Evolutionary conservation across 306 rosid species (phyloP).

Genomic region (Quercus robur): DNA sequence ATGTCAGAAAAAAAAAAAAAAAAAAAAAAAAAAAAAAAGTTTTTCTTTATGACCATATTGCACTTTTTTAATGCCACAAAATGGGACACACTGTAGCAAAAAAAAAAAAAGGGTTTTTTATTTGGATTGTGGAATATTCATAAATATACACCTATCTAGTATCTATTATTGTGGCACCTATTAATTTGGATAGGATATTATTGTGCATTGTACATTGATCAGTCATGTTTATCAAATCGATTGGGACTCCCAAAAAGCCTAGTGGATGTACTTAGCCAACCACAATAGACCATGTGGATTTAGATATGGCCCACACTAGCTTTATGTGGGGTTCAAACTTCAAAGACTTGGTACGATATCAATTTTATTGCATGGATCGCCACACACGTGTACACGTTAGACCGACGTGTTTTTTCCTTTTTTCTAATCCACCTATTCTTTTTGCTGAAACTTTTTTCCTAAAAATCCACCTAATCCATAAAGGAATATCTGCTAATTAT

Average conservation of each 20-base stretch:
- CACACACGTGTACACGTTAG: neutral
- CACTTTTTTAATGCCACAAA: too few relatives aligned
- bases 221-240: neutral
- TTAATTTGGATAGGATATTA: too few relatives aligned
- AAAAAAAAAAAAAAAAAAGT: neutral
- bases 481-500: neutral
- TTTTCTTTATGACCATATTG: neutral
- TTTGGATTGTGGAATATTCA: too few relatives aligned
- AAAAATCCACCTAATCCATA: neutral
- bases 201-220: too few relatives aligned
- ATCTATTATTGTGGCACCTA: too few relatives aligned
- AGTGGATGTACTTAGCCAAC: neutral
- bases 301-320: neutral
- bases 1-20: neutral
- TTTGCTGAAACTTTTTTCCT: neutral
- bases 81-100: too few relatives aligned
- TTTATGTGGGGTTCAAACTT: neutral
- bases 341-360: neutral
- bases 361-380: neutral
- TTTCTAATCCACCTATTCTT: neutral
- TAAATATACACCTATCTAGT: too few relatives aligned
- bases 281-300: slow-evolving; percentile 10
- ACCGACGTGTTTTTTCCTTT: neutral
- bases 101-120: too few relatives aligned
- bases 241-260: neutral